phyloP scores from a whole-genome alignment of 2,329 filamentous ascomycete species.

The Arachnopeziza araneosa region DNA sequence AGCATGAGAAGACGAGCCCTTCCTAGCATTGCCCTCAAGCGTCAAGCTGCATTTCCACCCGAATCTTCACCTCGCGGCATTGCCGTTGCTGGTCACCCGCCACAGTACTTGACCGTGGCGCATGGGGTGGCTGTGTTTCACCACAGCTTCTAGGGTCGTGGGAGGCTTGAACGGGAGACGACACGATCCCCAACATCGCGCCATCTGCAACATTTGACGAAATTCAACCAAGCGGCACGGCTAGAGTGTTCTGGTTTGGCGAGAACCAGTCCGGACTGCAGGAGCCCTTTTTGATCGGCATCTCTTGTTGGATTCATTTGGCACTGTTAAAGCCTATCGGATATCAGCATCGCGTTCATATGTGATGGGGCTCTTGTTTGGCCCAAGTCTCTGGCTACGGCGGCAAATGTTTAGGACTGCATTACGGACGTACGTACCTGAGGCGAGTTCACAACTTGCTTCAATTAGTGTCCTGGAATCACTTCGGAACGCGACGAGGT shows the following conservation, averaged over 20 bases:
- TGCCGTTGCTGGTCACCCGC: neutral
- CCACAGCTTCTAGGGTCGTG: neutral
- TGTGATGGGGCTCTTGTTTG: neutral
- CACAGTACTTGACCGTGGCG: neutral
- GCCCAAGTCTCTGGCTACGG: neutral
- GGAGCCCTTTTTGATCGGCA: neutral
- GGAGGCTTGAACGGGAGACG: neutral
- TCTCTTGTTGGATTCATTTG: neutral
- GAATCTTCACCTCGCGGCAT: neutral
- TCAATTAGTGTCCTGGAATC: neutral
- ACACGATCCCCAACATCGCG: neutral
- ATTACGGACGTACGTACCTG: neutral
- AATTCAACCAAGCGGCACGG: neutral
- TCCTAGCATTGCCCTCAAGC: too few species aligned
- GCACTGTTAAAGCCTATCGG: neutral
- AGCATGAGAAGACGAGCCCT: too few species aligned
- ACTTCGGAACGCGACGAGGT: neutral
- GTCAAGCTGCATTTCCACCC: too few species aligned
- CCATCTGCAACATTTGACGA: neutral
- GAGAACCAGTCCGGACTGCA: neutral
- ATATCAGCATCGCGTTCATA: neutral
- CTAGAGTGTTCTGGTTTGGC: neutral
- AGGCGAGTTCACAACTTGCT: neutral
- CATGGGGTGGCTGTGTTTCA: neutral
- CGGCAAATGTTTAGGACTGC: neutral